phyloP scores from a whole-genome alignment of 2,329 filamentous ascomycete genomes.

The Alternaria hordeiaustralica region DNA sequence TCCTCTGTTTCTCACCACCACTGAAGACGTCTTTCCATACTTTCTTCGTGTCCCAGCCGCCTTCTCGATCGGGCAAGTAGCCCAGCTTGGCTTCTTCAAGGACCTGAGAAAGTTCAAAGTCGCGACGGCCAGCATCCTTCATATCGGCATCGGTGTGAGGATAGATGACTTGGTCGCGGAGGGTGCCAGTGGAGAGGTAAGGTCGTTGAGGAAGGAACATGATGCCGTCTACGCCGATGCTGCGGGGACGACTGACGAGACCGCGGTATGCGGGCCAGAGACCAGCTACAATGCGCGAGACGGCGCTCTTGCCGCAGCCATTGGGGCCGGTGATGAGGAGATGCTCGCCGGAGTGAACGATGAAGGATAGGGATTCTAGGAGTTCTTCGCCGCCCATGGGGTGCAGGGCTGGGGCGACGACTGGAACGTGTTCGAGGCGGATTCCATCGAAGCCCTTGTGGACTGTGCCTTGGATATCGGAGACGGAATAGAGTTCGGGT shows the following conservation, averaged over 20 bases:
- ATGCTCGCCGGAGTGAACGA: slow-evolving; percentile 89
- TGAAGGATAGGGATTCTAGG: slow-evolving; percentile 84
- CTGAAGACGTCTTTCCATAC: slow-evolving; percentile 99
- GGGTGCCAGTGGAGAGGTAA: slow-evolving; percentile 88
- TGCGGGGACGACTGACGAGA: slow-evolving; percentile 84
- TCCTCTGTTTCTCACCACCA: slow-evolving; percentile 95
- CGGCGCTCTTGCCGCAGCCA: slow-evolving; percentile 90
- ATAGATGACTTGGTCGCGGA: slow-evolving; percentile 97
- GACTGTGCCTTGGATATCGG: slow-evolving; percentile 90
- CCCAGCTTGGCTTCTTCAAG: slow-evolving; percentile 85
- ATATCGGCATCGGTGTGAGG: slow-evolving; percentile 95
- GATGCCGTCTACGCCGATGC: slow-evolving; percentile 83
- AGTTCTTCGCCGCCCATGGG: slow-evolving; percentile 92
- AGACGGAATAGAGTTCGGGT: slow-evolving; percentile 84
- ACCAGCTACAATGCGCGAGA: slow-evolving; percentile 85
- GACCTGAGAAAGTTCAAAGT: slow-evolving; percentile 77
- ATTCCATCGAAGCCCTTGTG: slow-evolving; percentile 96
- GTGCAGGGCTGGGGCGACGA: slow-evolving; percentile 87
- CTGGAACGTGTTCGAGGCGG: slow-evolving; percentile 87
- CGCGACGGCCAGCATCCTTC: slow-evolving; percentile 77
- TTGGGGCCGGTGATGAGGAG: slow-evolving; percentile 94
- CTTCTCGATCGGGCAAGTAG: slow-evolving; percentile 89
- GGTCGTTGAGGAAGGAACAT: slow-evolving; percentile 98
- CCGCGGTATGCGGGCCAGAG: slow-evolving; percentile 97
- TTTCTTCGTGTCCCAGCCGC: slow-evolving; percentile 95